A percentile compares a stretch with the other conserved stretches of the same genome.
Evolutionary conservation across 164 flowering plant species (phyloP).

Genomic region (Vitis labrusca): DNA sequence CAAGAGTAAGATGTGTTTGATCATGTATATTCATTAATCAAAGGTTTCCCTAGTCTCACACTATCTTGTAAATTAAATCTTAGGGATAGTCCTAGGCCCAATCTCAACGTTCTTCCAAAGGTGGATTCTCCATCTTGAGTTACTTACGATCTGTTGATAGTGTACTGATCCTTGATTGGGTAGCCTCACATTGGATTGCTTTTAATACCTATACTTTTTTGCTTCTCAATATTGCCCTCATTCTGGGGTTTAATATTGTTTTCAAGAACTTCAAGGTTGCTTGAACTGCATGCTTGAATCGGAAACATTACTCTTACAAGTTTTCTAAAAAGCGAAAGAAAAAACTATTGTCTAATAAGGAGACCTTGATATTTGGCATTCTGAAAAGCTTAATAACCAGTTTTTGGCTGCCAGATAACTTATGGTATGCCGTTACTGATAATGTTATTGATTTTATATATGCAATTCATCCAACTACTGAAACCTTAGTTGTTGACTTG

Average conservation of each 20-base stretch:
- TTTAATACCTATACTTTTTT: slow-evolving; percentile 86
- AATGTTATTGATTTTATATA: slow-evolving; percentile 80
- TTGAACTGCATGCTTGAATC: slow-evolving; percentile 28
- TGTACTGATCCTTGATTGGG: slow-evolving; percentile 39
- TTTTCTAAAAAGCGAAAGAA: slow-evolving; percentile 70
- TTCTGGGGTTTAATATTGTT: slow-evolving; percentile 34
- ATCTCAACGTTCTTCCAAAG: slow-evolving; percentile 84
- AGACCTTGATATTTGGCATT: slow-evolving; percentile 61
- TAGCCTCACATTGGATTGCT: slow-evolving; percentile 75
- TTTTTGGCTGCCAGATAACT: slow-evolving; percentile 67
- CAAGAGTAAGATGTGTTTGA: slow-evolving; percentile 93
- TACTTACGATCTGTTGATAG: slow-evolving; percentile 29
- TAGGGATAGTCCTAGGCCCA: slow-evolving; percentile 84
- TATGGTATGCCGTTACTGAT: slow-evolving; percentile 93
- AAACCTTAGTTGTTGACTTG: slow-evolving; percentile 65
- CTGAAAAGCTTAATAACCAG: slow-evolving; percentile 68
- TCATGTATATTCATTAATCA: slow-evolving; percentile 68
- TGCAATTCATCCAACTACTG: slow-evolving; percentile 84
- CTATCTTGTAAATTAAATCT: slow-evolving; percentile 61
- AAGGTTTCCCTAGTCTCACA: slow-evolving; percentile 47
- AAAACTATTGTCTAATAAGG: no score
- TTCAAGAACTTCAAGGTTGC: slow-evolving; percentile 67
- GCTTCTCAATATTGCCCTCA: slow-evolving; percentile 50
- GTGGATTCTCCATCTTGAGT: slow-evolving; percentile 68
- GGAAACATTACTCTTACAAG: slow-evolving; percentile 83